phyloP scores from a whole-genome alignment of 1,139 yeast genomes.

The Casaregolazyma lundiana region DNA sequence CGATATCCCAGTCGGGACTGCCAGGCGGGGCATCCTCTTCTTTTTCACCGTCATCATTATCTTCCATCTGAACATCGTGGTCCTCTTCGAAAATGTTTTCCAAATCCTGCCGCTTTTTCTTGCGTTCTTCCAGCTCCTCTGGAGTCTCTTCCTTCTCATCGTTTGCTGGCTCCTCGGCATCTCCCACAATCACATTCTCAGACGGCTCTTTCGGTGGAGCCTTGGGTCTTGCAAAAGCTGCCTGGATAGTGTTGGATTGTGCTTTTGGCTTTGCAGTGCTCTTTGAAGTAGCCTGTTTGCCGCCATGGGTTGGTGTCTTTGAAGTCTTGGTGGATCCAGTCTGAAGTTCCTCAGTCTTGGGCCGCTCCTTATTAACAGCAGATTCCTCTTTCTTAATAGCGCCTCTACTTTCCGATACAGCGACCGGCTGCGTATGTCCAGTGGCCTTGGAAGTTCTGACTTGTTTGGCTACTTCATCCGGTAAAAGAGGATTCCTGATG shows the following conservation, averaged over 20 bases:
- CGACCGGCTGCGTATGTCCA: background rate
- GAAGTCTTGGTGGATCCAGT: background rate
- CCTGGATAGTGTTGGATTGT: conserved; percentile 5
- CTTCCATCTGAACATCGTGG: conserved; percentile 13
- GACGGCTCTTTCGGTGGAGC: conserved; percentile 12
- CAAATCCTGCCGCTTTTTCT: conserved; percentile 16
- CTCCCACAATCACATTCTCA: conserved; percentile 19
- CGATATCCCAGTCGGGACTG: conserved; percentile 11
- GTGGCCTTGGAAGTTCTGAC: background rate
- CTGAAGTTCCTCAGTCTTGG: background rate
- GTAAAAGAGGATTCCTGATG: conserved; percentile 12
- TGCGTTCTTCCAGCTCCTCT: conserved; percentile 15
- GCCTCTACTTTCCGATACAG: background rate
- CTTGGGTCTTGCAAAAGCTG: conserved; percentile 17
- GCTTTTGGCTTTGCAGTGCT: conserved; percentile 3
- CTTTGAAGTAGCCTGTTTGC: background rate
- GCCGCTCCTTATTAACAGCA: background rate
- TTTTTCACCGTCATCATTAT: conserved; percentile 5
- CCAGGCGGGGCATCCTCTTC: conserved; percentile 7
- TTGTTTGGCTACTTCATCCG: background rate
- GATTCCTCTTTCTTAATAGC: too few relatives aligned
- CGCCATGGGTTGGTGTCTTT: background rate
- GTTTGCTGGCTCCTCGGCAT: conserved; percentile 8
- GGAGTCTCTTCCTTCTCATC: conserved; percentile 10
- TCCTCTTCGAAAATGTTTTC: conserved; percentile 21